Conservation (phyloP, 495 filamentous ascomycete genomes). For the Glonium stellatum region DNA sequence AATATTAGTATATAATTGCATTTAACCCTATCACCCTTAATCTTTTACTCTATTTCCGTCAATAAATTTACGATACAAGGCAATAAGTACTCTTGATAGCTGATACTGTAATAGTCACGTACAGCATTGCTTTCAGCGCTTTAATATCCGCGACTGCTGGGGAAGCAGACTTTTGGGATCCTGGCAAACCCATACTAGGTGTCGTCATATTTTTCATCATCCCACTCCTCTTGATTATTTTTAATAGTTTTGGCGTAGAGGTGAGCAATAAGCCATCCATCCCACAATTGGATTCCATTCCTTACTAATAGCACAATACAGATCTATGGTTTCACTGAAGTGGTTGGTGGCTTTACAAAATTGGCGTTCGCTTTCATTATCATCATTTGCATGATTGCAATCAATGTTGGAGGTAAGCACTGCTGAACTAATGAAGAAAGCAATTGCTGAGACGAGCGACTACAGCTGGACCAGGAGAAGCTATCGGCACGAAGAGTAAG, state of each 20-base stretch:
- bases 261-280: neutral
- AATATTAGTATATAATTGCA: too few species aligned
- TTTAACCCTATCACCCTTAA: too few species aligned
- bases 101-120: neutral
- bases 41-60: too few species aligned
- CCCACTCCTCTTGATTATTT: neutral
- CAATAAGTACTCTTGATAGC: too few species aligned
- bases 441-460: neutral
- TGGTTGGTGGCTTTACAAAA: conserved; percentile 4
- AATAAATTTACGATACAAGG: too few species aligned
- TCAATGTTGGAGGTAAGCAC: conserved; percentile 4
- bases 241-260: conserved; percentile 6
- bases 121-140: neutral
- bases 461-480: neutral
- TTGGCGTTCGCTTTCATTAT: neutral
- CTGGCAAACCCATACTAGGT: neutral
- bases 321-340: conserved; percentile 5
- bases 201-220: neutral
- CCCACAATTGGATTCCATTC: neutral
- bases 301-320: neutral
- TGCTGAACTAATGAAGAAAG: neutral
- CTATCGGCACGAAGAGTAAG: neutral
- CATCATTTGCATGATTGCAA: conserved; percentile 1
- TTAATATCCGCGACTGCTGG: conserved; percentile 2
- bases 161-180: conserved; percentile 1